Conservation (phyloP, 139 green algal genomes). For the Astrephomene gubernaculifera region DNA sequence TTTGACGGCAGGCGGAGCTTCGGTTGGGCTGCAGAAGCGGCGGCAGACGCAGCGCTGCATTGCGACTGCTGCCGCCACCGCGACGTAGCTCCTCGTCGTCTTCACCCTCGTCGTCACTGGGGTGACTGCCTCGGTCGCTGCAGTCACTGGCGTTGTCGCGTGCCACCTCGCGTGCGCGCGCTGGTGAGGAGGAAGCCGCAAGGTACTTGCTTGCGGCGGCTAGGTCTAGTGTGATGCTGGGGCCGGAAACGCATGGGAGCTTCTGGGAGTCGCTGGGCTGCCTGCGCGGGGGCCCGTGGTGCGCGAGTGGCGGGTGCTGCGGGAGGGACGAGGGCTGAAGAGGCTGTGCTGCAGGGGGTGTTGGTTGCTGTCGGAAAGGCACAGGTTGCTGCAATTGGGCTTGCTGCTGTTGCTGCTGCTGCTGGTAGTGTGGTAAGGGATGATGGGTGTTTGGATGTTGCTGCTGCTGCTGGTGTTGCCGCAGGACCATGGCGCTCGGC, state of each 20-base stretch:
- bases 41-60: neutral
- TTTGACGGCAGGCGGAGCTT: neutral
- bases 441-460: neutral
- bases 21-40: constrained; percentile 9
- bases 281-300: neutral
- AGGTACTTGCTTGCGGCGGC: too few relatives aligned
- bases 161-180: too few relatives aligned
- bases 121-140: too few relatives aligned
- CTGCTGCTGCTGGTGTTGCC: neutral
- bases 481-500: neutral
- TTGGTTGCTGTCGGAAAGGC: neutral
- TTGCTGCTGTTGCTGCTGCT: neutral
- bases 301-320: neutral
- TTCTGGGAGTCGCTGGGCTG: neutral
- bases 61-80: neutral
- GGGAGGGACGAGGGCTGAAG: neutral
- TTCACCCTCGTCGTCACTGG: too few relatives aligned
- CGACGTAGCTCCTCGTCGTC: neutral
- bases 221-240: neutral
- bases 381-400: neutral
- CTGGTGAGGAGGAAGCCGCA: too few relatives aligned
- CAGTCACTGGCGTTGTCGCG: neutral
- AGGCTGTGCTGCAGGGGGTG: neutral
- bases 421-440: neutral
- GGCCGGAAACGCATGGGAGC: neutral